Conservation (phyloP, 1,284 basidiomycete species). For the Boletellus deceptivus region DNA sequence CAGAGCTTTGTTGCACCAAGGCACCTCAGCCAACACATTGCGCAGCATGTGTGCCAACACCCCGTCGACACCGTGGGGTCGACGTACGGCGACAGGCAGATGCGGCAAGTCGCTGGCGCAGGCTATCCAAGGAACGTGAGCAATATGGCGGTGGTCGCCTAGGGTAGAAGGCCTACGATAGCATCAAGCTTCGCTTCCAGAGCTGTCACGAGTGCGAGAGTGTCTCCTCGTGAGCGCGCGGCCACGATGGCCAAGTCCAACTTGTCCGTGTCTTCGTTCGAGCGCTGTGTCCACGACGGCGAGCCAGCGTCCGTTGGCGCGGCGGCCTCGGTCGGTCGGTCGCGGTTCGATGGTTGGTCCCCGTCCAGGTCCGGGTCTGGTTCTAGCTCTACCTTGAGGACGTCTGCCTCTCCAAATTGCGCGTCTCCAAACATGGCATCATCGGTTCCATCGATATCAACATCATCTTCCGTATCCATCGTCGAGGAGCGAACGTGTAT, state of each 20-base stretch:
- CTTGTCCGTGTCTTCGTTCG: slow-evolving; percentile 39
- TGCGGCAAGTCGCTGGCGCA: slow-evolving; percentile 61
- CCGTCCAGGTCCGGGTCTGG: slow-evolving; percentile 34
- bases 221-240: slow-evolving; percentile 50
- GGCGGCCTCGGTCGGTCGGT: slow-evolving; percentile 9
- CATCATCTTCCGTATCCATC: slow-evolving; percentile 70
- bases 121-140: slow-evolving; percentile 24
- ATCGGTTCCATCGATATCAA: slow-evolving; percentile 78
- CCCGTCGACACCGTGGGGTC: slow-evolving; percentile 80
- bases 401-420: slow-evolving; percentile 73
- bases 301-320: not conserved
- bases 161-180: slow-evolving; percentile 43
- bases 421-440: slow-evolving; percentile 59
- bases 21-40: slow-evolving; percentile 76
- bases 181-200: slow-evolving; percentile 60
- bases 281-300: not conserved
- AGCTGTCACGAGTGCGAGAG: slow-evolving; percentile 47
- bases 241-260: slow-evolving; percentile 49
- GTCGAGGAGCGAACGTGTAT: slow-evolving; percentile 57
- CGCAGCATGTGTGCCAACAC: slow-evolving; percentile 82
- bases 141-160: not conserved
- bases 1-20: slow-evolving; percentile 77
- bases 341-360: slow-evolving; percentile 16
- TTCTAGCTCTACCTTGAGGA: slow-evolving; percentile 36
- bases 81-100: slow-evolving; percentile 71